Evolutionary conservation across 805 yeast species (phyloP), one percentile per base, ranked within the genome.

Genomic region (Starmerella lactis-condensi): DNA sequence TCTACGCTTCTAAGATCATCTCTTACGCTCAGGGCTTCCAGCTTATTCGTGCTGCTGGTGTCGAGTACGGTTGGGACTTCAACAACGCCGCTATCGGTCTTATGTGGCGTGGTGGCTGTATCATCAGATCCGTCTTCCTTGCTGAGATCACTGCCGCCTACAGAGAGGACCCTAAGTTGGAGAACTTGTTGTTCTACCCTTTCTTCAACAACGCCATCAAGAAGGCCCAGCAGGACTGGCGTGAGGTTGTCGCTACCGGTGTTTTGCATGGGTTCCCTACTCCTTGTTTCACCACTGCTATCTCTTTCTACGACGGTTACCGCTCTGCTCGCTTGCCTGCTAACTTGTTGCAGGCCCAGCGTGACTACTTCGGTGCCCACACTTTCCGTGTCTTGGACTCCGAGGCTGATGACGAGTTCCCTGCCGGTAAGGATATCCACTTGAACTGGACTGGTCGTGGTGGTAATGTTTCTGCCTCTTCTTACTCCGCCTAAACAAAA

Each of bases 31-130:
- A 85, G 69, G 98, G 98, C 60, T 85, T 85, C 78, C 89, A 85
- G 95, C 71, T 85, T 58, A 82, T 85, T 64, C 79, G 91, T 61
- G 94, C 85, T 63, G 96, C 96, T 49, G 96, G 93, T 47, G 75
- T 70, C 62, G 93, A 81, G 60, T 85, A 81, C 70, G 74, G 74
- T 54, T 85, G 98, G 98, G 73, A 78, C 61, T 69, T 85, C 58
- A 89, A 85, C 75, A 77, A 79, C 73, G 93, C 96, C 50, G 89
- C 93, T 38, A 89, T 89, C 51, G 96, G 96, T 48, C 71, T 89
- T 53, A 85, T 85, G 96, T 85, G 98, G 98, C 75, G 98, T 72
- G 98, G 98, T 67, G 98, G 98, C 51, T 85, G 98, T 71, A 85
- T 85, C 61, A 85, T 85, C 64, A 79, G 96, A 71, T 85, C 98